Evolutionary conservation across 1,284 basidiomycete species (phyloP), one percentile per base, ranked within the genome.

Genomic region (Polyporus tsugae): DNA sequence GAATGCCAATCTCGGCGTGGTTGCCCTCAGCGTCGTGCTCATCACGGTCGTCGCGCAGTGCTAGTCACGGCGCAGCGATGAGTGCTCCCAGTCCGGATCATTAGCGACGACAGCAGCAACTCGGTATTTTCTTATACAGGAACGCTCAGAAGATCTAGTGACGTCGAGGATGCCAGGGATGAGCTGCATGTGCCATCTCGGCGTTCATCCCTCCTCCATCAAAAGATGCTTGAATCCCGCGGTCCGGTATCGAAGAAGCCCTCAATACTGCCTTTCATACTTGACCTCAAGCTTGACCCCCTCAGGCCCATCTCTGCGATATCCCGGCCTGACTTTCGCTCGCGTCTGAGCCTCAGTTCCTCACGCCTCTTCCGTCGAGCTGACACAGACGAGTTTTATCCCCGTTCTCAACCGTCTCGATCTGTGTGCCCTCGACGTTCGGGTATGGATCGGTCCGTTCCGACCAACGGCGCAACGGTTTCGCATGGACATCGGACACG

Each of bases 251-350:
- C 70, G 66, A 68, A 69, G 59, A 62, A 62, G 61, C 35, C 61
- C 61, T 61, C 65, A 22, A 66, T 75, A 25, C 71, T 75, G 35
- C 74, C 76, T 58, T 70, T 76, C 65, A 64, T 70, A 69, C 74
- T 77, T 65, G 70, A 74, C 68, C 72, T 64, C 65, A 64, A 69
- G 67, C 74, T 77, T 65, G 70, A 74, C 68, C 72, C 65, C 64
- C 69, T 71, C 64, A 62, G 58, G 63, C 73, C 75, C 64, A 68
- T 76, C 69, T 77, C 76, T 67, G 73, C 74, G 55, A 74, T 78
- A 64, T 75, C 75, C 70, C 77, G 75, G 75, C 75, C 76, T 41
- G 73, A 74, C 72, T 65, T 77, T 64, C 77, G 69, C 64, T 74
- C 74, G 35, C 74, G 72, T 44, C 35, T 65, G 29, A 71, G 69